These are phyloP conservation scores for Cardamine chenopodiifolia DNA, from an alignment of 345 rosid species.

Conservation along the genomic window DNA sequence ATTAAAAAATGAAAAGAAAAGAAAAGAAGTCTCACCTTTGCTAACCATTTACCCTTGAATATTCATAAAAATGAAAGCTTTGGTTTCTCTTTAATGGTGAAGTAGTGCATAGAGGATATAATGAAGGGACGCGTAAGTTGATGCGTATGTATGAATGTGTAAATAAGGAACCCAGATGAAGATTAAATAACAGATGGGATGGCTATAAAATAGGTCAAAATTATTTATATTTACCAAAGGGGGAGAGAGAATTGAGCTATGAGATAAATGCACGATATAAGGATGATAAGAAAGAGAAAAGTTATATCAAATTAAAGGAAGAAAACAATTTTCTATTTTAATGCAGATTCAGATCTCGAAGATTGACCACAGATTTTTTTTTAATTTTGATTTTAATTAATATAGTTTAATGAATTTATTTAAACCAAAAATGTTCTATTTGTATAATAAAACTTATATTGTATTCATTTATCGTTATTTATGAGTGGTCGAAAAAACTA, in stretches of 20 bases:
- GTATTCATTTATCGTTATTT: background rate
- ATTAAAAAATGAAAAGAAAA: conserved; percentile 31
- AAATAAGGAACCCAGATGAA: conserved; percentile 48
- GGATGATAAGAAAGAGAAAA: conserved; percentile 14
- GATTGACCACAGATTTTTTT: conserved; percentile 44
- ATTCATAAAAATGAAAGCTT: conserved; percentile 49
- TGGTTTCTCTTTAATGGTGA: conserved; percentile 45
- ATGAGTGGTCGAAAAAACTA: background rate
- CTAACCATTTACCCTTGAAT: conserved; percentile 47
- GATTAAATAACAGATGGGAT: conserved; percentile 37
- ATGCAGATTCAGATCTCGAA: conserved; percentile 27
- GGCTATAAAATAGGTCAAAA: conserved; percentile 40
- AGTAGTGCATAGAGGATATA: conserved; percentile 34
- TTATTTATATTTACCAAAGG: conserved; percentile 44
- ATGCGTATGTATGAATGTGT: conserved; percentile 31
- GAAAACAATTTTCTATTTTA: conserved; percentile 40
- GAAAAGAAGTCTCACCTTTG: conserved; percentile 49
- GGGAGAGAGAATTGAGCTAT: conserved; percentile 46
- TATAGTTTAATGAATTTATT: conserved; percentile 28
- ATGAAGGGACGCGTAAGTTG: conserved; percentile 32
- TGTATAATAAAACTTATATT: no score
- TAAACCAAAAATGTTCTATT: conserved; percentile 28
- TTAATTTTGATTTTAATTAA: conserved; percentile 12
- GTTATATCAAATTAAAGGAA: conserved; percentile 18
- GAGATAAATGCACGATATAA: conserved; percentile 42